phyloP scores from a whole-genome alignment of 805 yeast species.

The Hanseniaspora pseudoguilliermondii region DNA sequence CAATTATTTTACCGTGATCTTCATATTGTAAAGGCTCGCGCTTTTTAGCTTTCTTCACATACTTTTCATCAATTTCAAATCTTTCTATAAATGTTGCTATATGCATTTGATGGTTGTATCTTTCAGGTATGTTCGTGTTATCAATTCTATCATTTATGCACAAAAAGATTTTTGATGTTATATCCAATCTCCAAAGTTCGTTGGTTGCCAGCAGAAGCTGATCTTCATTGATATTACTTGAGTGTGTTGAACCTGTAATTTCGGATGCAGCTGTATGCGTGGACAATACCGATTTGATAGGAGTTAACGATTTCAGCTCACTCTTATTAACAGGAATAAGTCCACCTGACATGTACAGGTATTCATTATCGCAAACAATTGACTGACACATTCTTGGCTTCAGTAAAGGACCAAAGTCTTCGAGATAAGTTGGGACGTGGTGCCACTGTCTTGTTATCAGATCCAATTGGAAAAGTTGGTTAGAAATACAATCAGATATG shows the following conservation, averaged over 20 bases:
- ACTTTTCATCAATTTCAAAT: conserved; percentile 18
- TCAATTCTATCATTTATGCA: conserved; percentile 29
- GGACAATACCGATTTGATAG: background rate
- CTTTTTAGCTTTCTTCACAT: background rate
- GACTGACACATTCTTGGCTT: conserved; percentile 46
- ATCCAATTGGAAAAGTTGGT: conserved; percentile 50
- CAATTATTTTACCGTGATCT: background rate
- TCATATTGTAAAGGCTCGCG: background rate
- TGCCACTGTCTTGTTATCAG: conserved; percentile 50
- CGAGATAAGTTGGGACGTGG: conserved; percentile 26
- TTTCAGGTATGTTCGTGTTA: conserved; percentile 27
- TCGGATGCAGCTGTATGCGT: background rate
- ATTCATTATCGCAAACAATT: conserved; percentile 37
- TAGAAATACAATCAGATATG: conserved; percentile 36
- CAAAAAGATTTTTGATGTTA: conserved; percentile 41
- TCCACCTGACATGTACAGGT: conserved; percentile 56
- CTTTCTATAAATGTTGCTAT: conserved; percentile 37
- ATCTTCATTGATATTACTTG: conserved; percentile 11
- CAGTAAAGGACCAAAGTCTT: conserved; percentile 28
- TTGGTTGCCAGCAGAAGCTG: conserved; percentile 34
- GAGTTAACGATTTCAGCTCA: conserved; percentile 16
- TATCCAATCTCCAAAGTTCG: conserved; percentile 59
- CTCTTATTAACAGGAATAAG: conserved; percentile 29
- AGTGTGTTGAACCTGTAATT: background rate
- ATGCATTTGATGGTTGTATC: conserved; percentile 45